Conservation (phyloP, 1,139 yeast genomes). For the Trichomonascaceae sp. region DNA sequence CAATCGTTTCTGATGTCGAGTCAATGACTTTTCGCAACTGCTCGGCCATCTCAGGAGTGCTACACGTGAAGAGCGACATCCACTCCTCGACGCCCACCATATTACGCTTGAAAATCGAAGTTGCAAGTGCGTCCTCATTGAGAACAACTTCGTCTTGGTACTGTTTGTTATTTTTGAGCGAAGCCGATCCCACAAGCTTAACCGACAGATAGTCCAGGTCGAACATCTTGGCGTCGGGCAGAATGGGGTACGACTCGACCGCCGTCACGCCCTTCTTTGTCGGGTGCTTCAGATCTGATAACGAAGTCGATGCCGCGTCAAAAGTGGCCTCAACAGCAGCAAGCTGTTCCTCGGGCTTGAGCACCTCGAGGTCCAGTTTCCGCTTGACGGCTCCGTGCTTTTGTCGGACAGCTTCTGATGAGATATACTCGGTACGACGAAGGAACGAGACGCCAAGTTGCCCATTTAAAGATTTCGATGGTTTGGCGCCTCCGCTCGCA, state of each 20-base stretch:
- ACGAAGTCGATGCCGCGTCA: slow-evolving; percentile 40
- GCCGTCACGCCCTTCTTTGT: slow-evolving; percentile 61
- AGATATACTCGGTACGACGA: slow-evolving; percentile 87
- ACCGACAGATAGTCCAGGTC: slow-evolving; percentile 64
- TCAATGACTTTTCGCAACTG: slow-evolving; percentile 16
- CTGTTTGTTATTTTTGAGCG: slow-evolving; percentile 32
- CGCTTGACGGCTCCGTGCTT: slow-evolving; percentile 5
- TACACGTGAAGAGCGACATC: slow-evolving; percentile 54
- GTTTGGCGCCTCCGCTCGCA: background rate
- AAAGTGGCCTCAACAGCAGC: slow-evolving; percentile 67
- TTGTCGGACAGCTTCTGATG: slow-evolving; percentile 27
- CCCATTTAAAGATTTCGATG: slow-evolving; percentile 36
- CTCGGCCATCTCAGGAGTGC: slow-evolving; percentile 28
- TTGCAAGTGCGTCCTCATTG: slow-evolving; percentile 35
- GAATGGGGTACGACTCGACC: slow-evolving; percentile 61
- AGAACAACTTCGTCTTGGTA: slow-evolving; percentile 6
- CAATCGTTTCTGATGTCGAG: slow-evolving; percentile 18
- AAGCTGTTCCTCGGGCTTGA: slow-evolving; percentile 53
- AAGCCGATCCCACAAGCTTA: slow-evolving; percentile 73
- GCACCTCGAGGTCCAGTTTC: slow-evolving; percentile 12
- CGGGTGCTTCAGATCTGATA: slow-evolving; percentile 52
- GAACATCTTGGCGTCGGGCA: slow-evolving; percentile 84
- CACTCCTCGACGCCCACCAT: slow-evolving; percentile 68
- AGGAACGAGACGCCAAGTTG: slow-evolving; percentile 65
- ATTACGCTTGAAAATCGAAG: slow-evolving; percentile 65